Evolutionary conservation across 345 rosid genomes (phyloP), one percentile per base, ranked within the genome.

Genomic region (Zanthoxylum bungeanum): DNA sequence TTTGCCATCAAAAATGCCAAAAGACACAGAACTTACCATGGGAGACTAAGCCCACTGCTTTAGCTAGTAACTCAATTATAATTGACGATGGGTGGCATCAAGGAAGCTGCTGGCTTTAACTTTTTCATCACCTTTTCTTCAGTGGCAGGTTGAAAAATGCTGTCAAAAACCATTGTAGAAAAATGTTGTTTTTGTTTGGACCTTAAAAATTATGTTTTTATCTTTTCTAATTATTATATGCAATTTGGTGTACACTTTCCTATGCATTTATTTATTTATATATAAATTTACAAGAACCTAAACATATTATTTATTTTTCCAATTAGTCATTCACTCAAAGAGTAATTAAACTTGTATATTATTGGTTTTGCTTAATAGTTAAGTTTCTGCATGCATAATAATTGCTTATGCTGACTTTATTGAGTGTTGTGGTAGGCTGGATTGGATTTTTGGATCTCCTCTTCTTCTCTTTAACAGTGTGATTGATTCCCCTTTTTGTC

Each of bases 341-440:
- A n/a, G n/a, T n/a, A n/a, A n/a, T n/a, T n/a, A n/a, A n/a, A n/a
- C n/a, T n/a, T n/a, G n/a, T n/a, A n/a, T n/a, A 44, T 44, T 4
- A 44, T 44, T 44, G 19, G 1, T 3, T 25, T 10, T 40, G 36
- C 81, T 78, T 78, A 66, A 7, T 70, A 0, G 75, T 69, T 74
- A 78, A 78, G 81, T 70, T 49, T 68, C 39, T 27, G 7, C 17
- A 16, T 50, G 37, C 17, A 53, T 25, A 24, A 0, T 59, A 28
- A 30, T 2, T 11, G 24, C 4, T 42, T 36, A 7, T 16, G 3
- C 7, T 69, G 27, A 72, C 42, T 77, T 80, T 66, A 14, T 25
- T 6, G 75, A 49, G 63, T 75, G 81, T 68, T 58, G 63, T 59
- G 64, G 75, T 59, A 69, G 75, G 77, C 81, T 75, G 81, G 81